These are phyloP conservation scores for Anthracocystis walkeri DNA, from an alignment of 1,284 basidiomycete genomes.

Conservation along the genomic window DNA sequence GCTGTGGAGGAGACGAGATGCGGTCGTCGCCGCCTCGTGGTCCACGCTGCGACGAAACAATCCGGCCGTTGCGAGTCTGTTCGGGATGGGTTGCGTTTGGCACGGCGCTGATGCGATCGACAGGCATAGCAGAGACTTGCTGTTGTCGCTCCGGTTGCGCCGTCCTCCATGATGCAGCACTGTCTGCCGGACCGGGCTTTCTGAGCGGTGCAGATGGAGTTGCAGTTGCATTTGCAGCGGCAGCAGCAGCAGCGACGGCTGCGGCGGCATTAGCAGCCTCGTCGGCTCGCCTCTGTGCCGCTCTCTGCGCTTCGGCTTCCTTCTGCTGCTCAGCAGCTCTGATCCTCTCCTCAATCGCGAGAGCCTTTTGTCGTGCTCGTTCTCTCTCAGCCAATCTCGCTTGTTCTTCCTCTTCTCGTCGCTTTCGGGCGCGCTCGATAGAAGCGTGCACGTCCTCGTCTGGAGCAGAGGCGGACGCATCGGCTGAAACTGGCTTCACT, in stretches of 20 bases:
- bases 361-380: constrained; percentile 63
- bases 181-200: constrained; percentile 44
- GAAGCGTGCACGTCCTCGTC: constrained; percentile 62
- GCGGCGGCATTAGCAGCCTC: constrained; percentile 15
- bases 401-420: constrained; percentile 64
- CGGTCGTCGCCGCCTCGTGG: constrained; percentile 13
- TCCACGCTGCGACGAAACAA: constrained; percentile 14
- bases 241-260: constrained; percentile 7
- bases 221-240: constrained; percentile 9
- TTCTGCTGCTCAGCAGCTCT: constrained; percentile 54
- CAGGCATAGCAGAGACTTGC: constrained; percentile 9
- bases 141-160: constrained; percentile 24
- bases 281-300: constrained; percentile 25
- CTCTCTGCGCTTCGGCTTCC: constrained; percentile 38
- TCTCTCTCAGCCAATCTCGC: constrained; percentile 58
- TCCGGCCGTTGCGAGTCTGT: constrained; percentile 12
- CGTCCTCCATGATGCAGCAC: constrained; percentile 40
- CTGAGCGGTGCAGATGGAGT: constrained; percentile 4
- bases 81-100: not conserved
- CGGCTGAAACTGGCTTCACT: not conserved
- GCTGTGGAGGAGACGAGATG: constrained; percentile 10
- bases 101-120: not conserved
- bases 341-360: constrained; percentile 61
- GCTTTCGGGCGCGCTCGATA: constrained; percentile 64
- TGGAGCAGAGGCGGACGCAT: constrained; percentile 1